A percentile compares a stretch with the other conserved stretches of the same genome.
Evolutionary conservation across 2,329 filamentous ascomycete genomes (phyloP).

Genomic region (Epichloe scottii): DNA sequence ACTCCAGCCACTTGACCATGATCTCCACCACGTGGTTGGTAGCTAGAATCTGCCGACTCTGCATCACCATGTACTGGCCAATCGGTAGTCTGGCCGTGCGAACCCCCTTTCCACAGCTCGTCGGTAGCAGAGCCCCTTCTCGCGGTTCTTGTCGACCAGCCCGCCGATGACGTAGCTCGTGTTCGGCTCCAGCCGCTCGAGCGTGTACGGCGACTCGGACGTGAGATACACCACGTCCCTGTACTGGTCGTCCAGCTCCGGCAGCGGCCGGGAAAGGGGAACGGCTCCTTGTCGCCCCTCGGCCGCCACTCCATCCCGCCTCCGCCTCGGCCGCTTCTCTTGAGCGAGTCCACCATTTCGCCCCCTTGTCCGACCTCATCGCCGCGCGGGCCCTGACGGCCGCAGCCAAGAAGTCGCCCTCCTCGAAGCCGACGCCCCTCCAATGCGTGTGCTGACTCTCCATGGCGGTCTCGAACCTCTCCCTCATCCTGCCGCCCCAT

Average conservation of each 20-base stretch:
- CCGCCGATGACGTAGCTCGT: slow-evolving; percentile 90
- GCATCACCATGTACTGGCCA: slow-evolving; percentile 88
- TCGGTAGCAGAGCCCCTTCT: slow-evolving; percentile 89
- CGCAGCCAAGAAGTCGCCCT: slow-evolving; percentile 61
- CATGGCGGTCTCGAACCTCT: slow-evolving; percentile 69
- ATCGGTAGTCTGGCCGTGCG: slow-evolving; percentile 88
- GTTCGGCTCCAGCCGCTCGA: slow-evolving; percentile 73
- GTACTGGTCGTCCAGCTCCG: slow-evolving; percentile 20
- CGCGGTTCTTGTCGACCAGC: slow-evolving; percentile 87
- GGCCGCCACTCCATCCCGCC: slow-evolving; percentile 14
- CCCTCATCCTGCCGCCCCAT: slow-evolving; percentile 62
- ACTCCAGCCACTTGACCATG: slow-evolving; percentile 86
- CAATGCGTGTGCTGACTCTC: slow-evolving; percentile 60
- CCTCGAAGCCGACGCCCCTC: slow-evolving; percentile 64
- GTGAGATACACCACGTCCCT: slow-evolving; percentile 68
- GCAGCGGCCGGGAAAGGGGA: slow-evolving; percentile 23
- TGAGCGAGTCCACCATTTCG: slow-evolving; percentile 45
- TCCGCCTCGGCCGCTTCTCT: slow-evolving; percentile 20
- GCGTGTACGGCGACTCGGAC: slow-evolving; percentile 77
- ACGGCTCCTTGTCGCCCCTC: slow-evolving; percentile 19
- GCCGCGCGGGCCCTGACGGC: slow-evolving; percentile 50
- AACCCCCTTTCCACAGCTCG: slow-evolving; percentile 61
- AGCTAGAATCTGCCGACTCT: slow-evolving; percentile 70
- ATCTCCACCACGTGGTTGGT: slow-evolving; percentile 97
- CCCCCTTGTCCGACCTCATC: slow-evolving; percentile 47